These are phyloP conservation scores for Adansonia gregorii DNA, from an alignment of 441 rosid species.

Conservation along the genomic window DNA sequence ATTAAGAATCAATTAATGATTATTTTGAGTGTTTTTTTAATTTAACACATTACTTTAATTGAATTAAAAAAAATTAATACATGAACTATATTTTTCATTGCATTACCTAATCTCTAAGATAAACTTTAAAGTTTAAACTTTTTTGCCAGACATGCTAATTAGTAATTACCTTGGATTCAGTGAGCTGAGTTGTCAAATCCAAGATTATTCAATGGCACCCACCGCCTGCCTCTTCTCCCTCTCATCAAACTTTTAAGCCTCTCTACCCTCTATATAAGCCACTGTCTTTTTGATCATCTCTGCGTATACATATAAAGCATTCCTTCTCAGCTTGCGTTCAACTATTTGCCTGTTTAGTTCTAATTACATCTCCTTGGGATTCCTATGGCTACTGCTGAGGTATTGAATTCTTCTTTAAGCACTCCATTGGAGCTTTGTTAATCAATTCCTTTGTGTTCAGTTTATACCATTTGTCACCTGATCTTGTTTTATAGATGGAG, in stretches of 20 bases:
- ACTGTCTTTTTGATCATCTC: conserved; percentile 23
- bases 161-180: conserved; percentile 24
- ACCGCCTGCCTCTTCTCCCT: background rate
- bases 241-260: conserved; percentile 2
- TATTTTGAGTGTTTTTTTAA: no score
- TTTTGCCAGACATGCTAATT: conserved; percentile 30
- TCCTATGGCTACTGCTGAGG: conserved; percentile 63
- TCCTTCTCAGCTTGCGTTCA: background rate
- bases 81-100: background rate
- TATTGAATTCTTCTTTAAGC: conserved; percentile 23
- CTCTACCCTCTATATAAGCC: conserved; percentile 43
- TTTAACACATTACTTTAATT: no score
- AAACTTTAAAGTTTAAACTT: background rate
- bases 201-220: conserved; percentile 33
- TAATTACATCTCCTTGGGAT: background rate
- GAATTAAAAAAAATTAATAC: background rate
- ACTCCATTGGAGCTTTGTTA: background rate
- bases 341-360: background rate
- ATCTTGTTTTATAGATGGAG: background rate
- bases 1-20: background rate
- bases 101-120: background rate
- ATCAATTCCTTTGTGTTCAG: background rate
- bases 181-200: conserved; percentile 48
- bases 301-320: conserved; percentile 25
- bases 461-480: background rate